These are phyloP conservation scores for Marasmius tenuissimus DNA, from an alignment of 1,284 basidiomycete genomes.

Conservation along the genomic window DNA sequence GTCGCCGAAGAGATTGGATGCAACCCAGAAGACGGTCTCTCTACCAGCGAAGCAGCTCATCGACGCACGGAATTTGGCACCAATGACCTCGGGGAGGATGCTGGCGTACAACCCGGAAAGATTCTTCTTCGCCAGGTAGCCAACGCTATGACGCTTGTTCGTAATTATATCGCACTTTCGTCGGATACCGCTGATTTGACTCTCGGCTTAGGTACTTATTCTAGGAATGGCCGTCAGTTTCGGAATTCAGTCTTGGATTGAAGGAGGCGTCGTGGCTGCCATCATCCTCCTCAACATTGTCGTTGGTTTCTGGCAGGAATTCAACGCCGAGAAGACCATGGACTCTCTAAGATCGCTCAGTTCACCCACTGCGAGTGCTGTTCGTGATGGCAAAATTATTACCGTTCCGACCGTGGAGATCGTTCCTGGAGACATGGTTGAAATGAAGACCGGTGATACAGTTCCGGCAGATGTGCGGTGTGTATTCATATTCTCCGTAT, in stretches of 20 bases:
- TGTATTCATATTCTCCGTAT: conserved; percentile 18
- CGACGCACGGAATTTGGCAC: conserved; percentile 23
- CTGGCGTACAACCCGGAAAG: conserved; percentile 29
- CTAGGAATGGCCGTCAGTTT: conserved; percentile 66
- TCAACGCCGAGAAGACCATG: conserved; percentile 59
- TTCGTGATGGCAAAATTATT: conserved; percentile 51
- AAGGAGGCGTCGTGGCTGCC: conserved; percentile 63
- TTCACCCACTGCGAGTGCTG: conserved; percentile 60
- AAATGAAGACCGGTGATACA: conserved; percentile 57
- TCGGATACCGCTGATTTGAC: not conserved
- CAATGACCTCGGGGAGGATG: conserved; percentile 32
- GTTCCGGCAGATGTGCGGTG: conserved; percentile 57
- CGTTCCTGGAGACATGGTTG: conserved; percentile 63
- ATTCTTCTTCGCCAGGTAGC: conserved; percentile 36
- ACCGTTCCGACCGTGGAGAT: conserved; percentile 57
- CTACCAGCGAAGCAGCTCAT: not conserved
- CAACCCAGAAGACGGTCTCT: not conserved
- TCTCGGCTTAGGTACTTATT: conserved; percentile 34
- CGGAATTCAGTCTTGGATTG: conserved; percentile 61
- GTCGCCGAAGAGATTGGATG: not conserved
- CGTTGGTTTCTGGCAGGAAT: conserved; percentile 55
- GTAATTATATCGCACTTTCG: not conserved
- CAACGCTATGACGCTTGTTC: conserved; percentile 32
- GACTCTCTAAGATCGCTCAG: conserved; percentile 55
- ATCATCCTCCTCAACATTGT: conserved; percentile 54